Percentiles rank a stretch among this genome's conserved stretches.
phyloP scores from a whole-genome alignment of 2,329 filamentous ascomycete genomes.

The Epichloe scottii region DNA sequence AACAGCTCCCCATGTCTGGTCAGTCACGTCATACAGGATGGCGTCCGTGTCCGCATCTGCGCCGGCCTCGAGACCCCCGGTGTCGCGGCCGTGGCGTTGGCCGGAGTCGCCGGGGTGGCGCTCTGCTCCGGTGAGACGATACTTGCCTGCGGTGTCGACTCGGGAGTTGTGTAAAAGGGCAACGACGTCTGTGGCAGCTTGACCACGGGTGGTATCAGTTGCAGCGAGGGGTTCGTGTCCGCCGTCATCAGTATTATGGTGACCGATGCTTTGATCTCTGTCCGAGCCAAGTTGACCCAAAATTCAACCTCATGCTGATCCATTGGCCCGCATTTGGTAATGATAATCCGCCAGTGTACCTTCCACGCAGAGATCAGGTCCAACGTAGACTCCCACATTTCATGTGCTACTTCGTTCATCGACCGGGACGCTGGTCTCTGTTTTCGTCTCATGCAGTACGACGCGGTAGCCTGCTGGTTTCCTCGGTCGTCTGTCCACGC shows the following conservation, averaged over 20 bases:
- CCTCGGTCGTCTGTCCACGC: conserved; percentile 74
- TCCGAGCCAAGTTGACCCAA: conserved; percentile 41
- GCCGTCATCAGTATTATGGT: conserved; percentile 50
- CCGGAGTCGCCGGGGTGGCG: conserved; percentile 37
- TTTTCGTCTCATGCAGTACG: conserved; percentile 58
- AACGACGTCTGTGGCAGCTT: conserved; percentile 34
- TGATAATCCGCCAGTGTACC: conserved; percentile 65
- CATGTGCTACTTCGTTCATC: conserved; percentile 53
- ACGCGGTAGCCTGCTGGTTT: conserved; percentile 57
- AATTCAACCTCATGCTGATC: conserved; percentile 50
- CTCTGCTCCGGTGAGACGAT: conserved; percentile 50
- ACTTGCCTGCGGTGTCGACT: conserved; percentile 51
- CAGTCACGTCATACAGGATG: conserved; percentile 57
- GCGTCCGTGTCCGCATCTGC: conserved; percentile 41
- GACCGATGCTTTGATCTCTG: conserved; percentile 37
- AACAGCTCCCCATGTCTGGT: conserved; percentile 66
- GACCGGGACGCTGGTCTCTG: conserved; percentile 35
- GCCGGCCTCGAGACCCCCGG: conserved; percentile 29
- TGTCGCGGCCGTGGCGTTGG: conserved; percentile 30
- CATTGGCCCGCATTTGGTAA: conserved; percentile 60
- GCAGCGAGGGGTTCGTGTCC: conserved; percentile 51
- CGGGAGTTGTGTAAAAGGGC: conserved; percentile 47
- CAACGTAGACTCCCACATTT: conserved; percentile 68
- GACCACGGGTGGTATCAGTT: conserved; percentile 44
- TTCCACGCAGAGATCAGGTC: conserved; percentile 59